Evolutionary conservation across 306 rosid genomes (phyloP), one percentile per base, ranked within the genome.

Genomic region (Begonia fuchsioides): DNA sequence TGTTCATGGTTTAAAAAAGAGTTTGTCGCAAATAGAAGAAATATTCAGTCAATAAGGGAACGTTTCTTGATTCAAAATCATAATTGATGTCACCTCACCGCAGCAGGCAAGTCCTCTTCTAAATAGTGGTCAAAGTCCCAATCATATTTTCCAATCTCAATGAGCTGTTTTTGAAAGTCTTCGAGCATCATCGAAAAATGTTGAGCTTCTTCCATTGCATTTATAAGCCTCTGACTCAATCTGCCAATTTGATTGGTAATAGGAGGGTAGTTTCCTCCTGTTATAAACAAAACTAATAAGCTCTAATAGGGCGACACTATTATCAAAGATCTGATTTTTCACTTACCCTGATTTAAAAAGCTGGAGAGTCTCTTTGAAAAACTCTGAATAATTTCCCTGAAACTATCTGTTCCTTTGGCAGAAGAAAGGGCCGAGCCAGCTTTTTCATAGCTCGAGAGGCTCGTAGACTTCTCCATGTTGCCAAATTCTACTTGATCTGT

Each of bases 111-210:
- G 39, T 88, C 96, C 72, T 88, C 95, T 70, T 80, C 86, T 40
- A 83, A 67, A 67, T 72, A 68, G 77, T 83, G 77, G 58, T 88
- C 93, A 18, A 88, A 83, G 69, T 88, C 95, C 96, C 96, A 88
- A 55, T 83, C 80, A 54, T 49, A 64, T 66, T 78, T 76, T 3
- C 11, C 60, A 32, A 71, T 56, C 38, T 71, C 43, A 56, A 66
- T 73, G 51, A 80, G 47, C 51, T 76, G 87, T 53, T 68, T 71
- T 66, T 68, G 93, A 40, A 80, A 63, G 54, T 78, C 86, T 53
- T 68, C 80, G 2, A 79, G 15, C 9, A 46, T 35, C 50, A 77
- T 54, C 43, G 63, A 38, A 63, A 78, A 48, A 46, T 66, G 68
- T 35, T 63, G 77, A 49, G 72, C 68, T 58, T 58, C 71, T 54